Conservation (phyloP, 2,329 filamentous ascomycete genomes). For the Pyricularia sp. region DNA sequence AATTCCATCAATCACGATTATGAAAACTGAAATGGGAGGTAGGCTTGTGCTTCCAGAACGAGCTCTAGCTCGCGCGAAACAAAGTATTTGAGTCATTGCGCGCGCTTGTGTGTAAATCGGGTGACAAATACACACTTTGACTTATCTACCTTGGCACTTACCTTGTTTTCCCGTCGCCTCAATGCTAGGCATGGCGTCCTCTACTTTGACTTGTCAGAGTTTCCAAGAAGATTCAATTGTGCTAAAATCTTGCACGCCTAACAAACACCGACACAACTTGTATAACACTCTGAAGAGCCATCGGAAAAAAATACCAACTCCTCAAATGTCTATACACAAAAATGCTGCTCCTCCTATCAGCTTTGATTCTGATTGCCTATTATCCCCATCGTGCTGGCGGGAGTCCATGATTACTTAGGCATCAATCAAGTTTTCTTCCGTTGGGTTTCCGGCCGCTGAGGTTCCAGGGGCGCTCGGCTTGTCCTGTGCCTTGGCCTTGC, state of each 20-base stretch:
- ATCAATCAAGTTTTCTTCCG: constrained; percentile 24
- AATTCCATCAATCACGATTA: too few species aligned
- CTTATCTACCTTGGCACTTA: background rate
- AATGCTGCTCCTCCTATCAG: background rate
- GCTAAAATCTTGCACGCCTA: background rate
- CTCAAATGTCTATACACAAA: background rate
- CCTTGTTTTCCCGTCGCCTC: background rate
- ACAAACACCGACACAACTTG: background rate
- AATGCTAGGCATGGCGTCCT: background rate
- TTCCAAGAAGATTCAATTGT: background rate
- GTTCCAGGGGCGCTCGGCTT: constrained; percentile 11
- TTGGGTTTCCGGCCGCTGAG: constrained; percentile 9
- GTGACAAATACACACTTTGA: too few species aligned
- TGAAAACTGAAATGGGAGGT: too few species aligned
- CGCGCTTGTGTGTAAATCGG: too few species aligned
- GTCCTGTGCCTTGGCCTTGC: constrained; percentile 40
- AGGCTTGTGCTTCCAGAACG: too few species aligned
- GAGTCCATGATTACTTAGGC: constrained; percentile 13
- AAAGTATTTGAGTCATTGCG: background rate
- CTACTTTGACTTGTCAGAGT: background rate
- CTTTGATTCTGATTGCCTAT: background rate
- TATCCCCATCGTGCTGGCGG: background rate
- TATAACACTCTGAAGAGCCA: background rate
- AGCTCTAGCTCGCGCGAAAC: too few species aligned
- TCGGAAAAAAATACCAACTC: background rate